These are phyloP conservation scores for Abrus pulchellus DNA, from an alignment of 306 rosid species.

Conservation along the genomic window DNA sequence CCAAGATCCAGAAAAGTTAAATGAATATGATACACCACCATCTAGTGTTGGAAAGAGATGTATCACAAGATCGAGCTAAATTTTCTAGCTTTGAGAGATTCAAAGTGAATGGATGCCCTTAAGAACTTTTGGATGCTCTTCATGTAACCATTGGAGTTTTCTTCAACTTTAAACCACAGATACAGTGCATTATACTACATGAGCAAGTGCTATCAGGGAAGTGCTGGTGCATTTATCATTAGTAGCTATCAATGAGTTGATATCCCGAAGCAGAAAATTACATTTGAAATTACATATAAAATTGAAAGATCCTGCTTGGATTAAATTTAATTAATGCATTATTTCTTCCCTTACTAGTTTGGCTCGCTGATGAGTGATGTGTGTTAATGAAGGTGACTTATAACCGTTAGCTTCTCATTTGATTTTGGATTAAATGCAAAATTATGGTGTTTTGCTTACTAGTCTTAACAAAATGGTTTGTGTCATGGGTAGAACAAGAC, in stretches of 20 bases:
- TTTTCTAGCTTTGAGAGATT: slow-evolving; percentile 10
- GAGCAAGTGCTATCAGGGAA: too few relatives aligned
- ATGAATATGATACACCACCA: not conserved
- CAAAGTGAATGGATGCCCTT: not conserved
- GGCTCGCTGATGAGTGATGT: slow-evolving; percentile 13
- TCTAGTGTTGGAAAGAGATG: not conserved
- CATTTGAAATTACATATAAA: too few relatives aligned
- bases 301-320: not conserved
- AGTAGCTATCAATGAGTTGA: not conserved
- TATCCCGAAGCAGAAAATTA: not conserved
- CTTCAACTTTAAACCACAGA: too few relatives aligned
- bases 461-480: not conserved
- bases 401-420: not conserved
- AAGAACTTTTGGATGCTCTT: not conserved
- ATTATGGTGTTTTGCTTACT: slow-evolving; percentile 2
- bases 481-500: slow-evolving; percentile 15
- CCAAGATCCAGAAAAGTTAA: not conserved
- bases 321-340: too few relatives aligned
- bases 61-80: slow-evolving; percentile 21
- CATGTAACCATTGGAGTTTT: not conserved
- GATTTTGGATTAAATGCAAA: not conserved
- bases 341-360: not conserved
- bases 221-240: too few relatives aligned
- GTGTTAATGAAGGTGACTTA: not conserved
- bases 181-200: too few relatives aligned